Base-by-base conservation (phyloP, 2,329 filamentous ascomycete species). In the Pseudogymnoascus pannorum region DNA sequence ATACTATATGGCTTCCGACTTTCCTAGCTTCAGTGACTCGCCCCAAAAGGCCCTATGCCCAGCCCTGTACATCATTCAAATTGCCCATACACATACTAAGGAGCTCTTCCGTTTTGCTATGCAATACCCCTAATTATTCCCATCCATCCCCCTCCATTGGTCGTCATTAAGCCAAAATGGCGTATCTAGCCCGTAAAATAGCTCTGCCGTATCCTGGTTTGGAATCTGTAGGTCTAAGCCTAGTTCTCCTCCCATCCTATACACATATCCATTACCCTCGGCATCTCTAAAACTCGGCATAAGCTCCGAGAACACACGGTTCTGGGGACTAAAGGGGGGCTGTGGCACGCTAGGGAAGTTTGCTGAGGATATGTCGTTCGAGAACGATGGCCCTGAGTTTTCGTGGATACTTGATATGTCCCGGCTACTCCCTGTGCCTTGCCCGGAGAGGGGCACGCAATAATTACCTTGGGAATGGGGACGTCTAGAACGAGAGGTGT, bases 121-220 rank as follows among this genome's bases (percentile, higher is more conserved):
- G 6, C 22, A 48, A n/a, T 48, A n/a, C 11, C 12, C 12, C 16
- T 48, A 48, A 48, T 11, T 26, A 26, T 48, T 48, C 22, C n/a
- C 42, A 5, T n/a, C 22, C 20, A 48, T 4, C 5, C 38, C 33
- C 14, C 18, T 60, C 38, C 60, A 61, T 33, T 59, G 60, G 44
- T 40, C 54, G 44, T 35, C 35, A 61, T 58, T 58, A 22, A 44
- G 36, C 60, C 60, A 61, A 59, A 61, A 61, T 7, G 54, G 60
- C 5, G 35, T 58, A n/a, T 61, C 60, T 22, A 59, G 14, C 18
- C 51, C 54, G 26, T 61, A 61, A 29, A 59, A 22, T 4, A 61
- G 20, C 11, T 61, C 60, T 20, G 26, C 18, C 6, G 22, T 29
- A 44, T 61, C 54, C 22, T 61, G 33, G 35, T 61, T 58, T 26